Percentiles rank a stretch among this genome's conserved stretches.
Conservation (phyloP, 768 basidiomycete species). For the Lentinula edodes region DNA sequence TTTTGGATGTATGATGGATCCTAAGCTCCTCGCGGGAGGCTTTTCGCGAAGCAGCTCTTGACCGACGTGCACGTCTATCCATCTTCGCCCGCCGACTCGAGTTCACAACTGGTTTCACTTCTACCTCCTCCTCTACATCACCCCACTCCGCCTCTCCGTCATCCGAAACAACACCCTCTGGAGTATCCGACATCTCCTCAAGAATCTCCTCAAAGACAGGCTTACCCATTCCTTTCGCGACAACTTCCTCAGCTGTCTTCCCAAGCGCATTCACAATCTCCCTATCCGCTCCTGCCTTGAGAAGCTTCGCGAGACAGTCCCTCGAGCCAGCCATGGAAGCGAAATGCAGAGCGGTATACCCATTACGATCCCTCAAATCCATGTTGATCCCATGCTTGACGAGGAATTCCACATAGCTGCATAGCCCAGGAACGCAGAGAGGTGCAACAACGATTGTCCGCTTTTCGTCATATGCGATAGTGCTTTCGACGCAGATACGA, state of each 20-base stretch:
- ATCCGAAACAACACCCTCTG: neutral
- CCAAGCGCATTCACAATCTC: conserved; percentile 72
- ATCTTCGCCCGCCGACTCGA: conserved; percentile 21
- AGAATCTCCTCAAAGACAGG: neutral
- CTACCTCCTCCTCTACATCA: conserved; percentile 66
- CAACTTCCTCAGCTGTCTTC: conserved; percentile 62
- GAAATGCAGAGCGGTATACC: conserved; percentile 86
- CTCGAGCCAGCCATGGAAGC: conserved; percentile 63
- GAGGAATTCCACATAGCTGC: conserved; percentile 59
- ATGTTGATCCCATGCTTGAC: conserved; percentile 68
- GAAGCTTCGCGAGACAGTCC: conserved; percentile 58
- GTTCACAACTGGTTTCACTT: conserved; percentile 20
- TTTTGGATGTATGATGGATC: neutral
- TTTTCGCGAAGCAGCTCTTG: neutral
- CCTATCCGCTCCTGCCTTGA: conserved; percentile 76
- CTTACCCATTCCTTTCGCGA: neutral
- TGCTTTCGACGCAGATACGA: conserved; percentile 42
- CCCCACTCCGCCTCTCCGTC: conserved; percentile 63
- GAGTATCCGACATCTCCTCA: neutral
- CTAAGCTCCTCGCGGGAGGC: neutral
- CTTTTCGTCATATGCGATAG: conserved; percentile 66
- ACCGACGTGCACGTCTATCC: neutral
- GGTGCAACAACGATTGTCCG: conserved; percentile 86
- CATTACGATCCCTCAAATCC: conserved; percentile 84
- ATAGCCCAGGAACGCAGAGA: conserved; percentile 78